Evolutionary conservation across 371 early-diverging fungal species (phyloP), one percentile per base, ranked within the genome.

Genomic region (Syncephalastrum contaminatum): DNA sequence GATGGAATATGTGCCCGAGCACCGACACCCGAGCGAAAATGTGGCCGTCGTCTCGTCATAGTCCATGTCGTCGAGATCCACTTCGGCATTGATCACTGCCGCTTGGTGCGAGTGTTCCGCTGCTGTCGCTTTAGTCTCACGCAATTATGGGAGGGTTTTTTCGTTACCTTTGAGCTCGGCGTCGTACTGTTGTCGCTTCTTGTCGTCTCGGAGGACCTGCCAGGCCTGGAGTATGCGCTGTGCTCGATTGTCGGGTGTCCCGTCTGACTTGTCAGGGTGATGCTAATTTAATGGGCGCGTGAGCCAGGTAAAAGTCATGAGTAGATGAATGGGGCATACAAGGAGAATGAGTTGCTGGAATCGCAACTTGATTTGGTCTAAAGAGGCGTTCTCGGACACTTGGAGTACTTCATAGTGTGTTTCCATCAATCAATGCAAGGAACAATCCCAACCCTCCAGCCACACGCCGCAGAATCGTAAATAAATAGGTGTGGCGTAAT

Each of bases 1-100:
- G 15, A 85, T 74, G 13, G 60, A 30, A 53, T 80, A 83, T 24
- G 43, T 55, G 5, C 83, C 82, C 8, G 82, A 74, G 60, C 85
- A 85, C 14, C 85, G 82, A 60, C 85, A 85, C 0, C 56, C 57
- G 6, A 63, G 21, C 10, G 59, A 54, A 54, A 66, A 85, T 0
- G 63, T 59, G 0, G 39, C 22, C 2, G 61, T 52, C 20, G 56
- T 59, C 54, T 65, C 69, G 24, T 62, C 58, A 43, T 72, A 75
- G 16, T 69, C 71, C 70, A 74, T 74, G 10, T 78, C 72, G 30
- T 76, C 75, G 43, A 80, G 39, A 59, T 76, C 75, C 2, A 76
- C 63, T 22, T 80, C 79, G n/a, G 66, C 73, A 41, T 70, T 66
- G 30, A 75, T 72, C 1, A 65, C 69, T 21, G 59, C 62, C 51